phyloP scores from a whole-genome alignment of 2,329 filamentous ascomycete genomes.

The Falciphora oryzae region DNA sequence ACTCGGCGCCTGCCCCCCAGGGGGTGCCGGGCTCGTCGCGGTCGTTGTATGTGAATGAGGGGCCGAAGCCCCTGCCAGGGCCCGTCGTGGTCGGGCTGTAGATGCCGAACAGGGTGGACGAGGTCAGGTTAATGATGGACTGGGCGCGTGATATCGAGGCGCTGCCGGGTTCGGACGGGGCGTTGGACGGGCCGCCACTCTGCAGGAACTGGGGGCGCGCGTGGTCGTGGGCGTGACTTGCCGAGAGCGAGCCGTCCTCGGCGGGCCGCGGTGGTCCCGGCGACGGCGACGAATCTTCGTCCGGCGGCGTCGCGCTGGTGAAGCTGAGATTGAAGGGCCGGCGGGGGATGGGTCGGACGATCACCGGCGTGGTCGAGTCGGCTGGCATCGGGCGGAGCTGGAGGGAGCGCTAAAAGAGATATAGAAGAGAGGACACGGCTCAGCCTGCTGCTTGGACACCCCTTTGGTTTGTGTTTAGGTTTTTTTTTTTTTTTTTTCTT shows the following conservation, averaged over 20 bases:
- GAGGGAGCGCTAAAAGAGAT: neutral
- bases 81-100: conserved; percentile 58
- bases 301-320: conserved; percentile 38
- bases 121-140: conserved; percentile 80
- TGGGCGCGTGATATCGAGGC: conserved; percentile 59
- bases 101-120: conserved; percentile 86
- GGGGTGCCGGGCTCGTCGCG: conserved; percentile 59
- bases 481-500: neutral
- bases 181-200: neutral
- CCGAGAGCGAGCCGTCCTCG: conserved; percentile 22
- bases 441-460: neutral
- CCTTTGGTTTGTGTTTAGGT: neutral
- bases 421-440: neutral
- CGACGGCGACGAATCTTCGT: conserved; percentile 25
- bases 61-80: conserved; percentile 17
- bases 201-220: neutral
- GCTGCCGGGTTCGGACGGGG: conserved; percentile 9
- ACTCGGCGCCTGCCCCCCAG: conserved; percentile 73
- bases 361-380: conserved; percentile 24
- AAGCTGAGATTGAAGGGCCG: conserved; percentile 61
- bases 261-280: conserved; percentile 22
- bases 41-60: conserved; percentile 21
- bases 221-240: neutral
- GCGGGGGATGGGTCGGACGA: conserved; percentile 65
- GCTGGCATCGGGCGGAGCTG: conserved; percentile 9